Percentiles rank a stretch among this genome's conserved stretches.
Evolutionary conservation across 495 filamentous ascomycete species (phyloP).

Genomic region (Endocarpon pusillum): DNA sequence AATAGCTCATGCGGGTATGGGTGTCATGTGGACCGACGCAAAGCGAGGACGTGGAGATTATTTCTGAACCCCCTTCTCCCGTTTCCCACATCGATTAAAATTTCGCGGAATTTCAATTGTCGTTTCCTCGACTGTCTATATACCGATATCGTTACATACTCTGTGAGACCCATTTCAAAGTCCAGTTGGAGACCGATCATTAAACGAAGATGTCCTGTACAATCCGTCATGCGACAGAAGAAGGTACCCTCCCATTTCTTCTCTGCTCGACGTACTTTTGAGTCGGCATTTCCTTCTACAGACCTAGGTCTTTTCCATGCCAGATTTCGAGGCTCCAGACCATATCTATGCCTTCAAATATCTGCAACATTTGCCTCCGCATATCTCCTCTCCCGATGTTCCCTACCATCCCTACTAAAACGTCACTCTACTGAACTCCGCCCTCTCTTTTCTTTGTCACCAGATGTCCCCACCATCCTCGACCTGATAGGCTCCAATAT

Average conservation of each 20-base stretch:
- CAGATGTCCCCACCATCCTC: slow-evolving; percentile 72
- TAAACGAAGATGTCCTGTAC: too few relatives aligned
- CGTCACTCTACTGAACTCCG: neutral
- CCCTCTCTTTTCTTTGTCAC: neutral
- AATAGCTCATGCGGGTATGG: neutral
- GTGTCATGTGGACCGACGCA: too few relatives aligned
- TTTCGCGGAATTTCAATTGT: neutral
- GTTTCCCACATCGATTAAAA: neutral
- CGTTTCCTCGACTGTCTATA: neutral
- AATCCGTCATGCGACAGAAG: slow-evolving; percentile 31
- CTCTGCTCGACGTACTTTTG: neutral
- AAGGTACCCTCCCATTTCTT: slow-evolving; percentile 15
- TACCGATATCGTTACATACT: neutral
- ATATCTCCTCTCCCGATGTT: neutral
- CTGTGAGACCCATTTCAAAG: neutral
- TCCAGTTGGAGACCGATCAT: too few relatives aligned
- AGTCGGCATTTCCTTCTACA: too few relatives aligned
- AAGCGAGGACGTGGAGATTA: too few relatives aligned
- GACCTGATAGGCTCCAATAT: slow-evolving; percentile 68
- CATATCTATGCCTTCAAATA: too few relatives aligned
- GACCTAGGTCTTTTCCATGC: too few relatives aligned
- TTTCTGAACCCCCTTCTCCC: neutral
- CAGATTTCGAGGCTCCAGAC: too few relatives aligned
- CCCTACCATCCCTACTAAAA: neutral
- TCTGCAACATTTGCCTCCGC: neutral